Base-by-base conservation (phyloP, 2,329 filamentous ascomycete species). In the Botryotinia narcissicola region DNA sequence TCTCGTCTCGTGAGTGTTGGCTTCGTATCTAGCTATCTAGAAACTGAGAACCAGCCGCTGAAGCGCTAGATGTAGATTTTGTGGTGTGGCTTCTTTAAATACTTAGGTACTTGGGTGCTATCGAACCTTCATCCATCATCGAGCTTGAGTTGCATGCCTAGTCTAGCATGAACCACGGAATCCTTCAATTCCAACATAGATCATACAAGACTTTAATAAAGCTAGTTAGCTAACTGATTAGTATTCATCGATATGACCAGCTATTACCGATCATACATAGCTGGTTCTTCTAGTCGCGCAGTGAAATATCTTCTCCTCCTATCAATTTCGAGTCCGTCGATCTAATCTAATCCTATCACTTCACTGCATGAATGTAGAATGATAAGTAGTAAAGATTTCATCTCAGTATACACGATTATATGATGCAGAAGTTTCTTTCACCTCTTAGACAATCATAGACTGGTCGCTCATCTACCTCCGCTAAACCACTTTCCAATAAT, bases 11-110 rank as follows among this genome's bases (percentile, higher is more conserved):
- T 4, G 0, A 51, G 10, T 6, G 1, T 6, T n/a, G 7, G 48
- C 25, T 44, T 16, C 5, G 16, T 44, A 44, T 44, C 20, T 9
- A 12, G 22, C 22, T 25, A 54, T n/a, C 14, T n/a, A 0, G 14
- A 54, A 16, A n/a, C 12, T 7, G 12, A 1, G 12, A 3, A 12
- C 1, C 2, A 12, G 12, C 48, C n/a, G 4, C 25, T n/a, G 1
- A n/a, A 16, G 2, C 12, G 48, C 0, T 5, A 3, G 48, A 7
- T 54, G 6, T 54, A 2, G 25, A 54, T 7, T 0, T 54, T n/a
- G 48, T 54, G 48, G 12, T 6, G 12, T 6, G 12, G 14, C 48
- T 54, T 54, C 48, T 54, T n/a, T n/a, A 16, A 51, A 7, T 16
- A 54, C 25, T 12, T n/a, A 2, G 1, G 10, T 12, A 51, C 18